A percentile compares a stretch with the other conserved stretches of the same genome.
These are phyloP conservation scores for Ascodesmis nigricans DNA, from an alignment of 495 filamentous ascomycete genomes.

Conservation along the genomic window DNA sequence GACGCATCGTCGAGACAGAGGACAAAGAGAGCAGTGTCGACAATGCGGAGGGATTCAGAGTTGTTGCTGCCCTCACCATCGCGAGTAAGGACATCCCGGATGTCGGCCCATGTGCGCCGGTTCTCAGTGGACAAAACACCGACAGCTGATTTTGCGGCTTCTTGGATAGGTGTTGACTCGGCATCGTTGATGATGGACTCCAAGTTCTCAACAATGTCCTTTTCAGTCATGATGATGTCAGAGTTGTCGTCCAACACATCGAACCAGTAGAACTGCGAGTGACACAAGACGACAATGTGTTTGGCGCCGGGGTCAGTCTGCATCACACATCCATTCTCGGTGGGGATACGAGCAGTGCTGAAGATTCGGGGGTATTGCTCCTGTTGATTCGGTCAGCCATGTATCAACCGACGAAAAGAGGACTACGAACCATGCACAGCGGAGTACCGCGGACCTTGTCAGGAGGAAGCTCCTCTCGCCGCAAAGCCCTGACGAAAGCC, in stretches of 20 bases:
- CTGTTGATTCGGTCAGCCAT: no score
- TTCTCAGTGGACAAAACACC: slow-evolving; percentile 94
- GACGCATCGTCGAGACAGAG: slow-evolving; percentile 84
- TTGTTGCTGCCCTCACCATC: slow-evolving; percentile 71
- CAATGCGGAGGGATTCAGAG: slow-evolving; percentile 77
- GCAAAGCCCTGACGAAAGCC: slow-evolving; percentile 79
- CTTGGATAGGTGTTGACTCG: slow-evolving; percentile 65
- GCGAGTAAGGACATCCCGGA: slow-evolving; percentile 71
- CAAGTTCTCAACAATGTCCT: slow-evolving; percentile 76
- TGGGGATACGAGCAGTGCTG: slow-evolving; percentile 83
- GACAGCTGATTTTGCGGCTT: slow-evolving; percentile 79
- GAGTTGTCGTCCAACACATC: slow-evolving; percentile 87
- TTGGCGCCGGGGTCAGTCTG: slow-evolving; percentile 73
- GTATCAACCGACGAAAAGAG: no score
- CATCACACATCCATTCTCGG: slow-evolving; percentile 87
- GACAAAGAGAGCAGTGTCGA: slow-evolving; percentile 83
- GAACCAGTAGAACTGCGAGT: slow-evolving; percentile 98
- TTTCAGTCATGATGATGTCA: slow-evolving; percentile 92
- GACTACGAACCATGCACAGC: slow-evolving; percentile 45
- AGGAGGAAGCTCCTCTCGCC: slow-evolving; percentile 79
- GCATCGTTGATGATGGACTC: slow-evolving; percentile 86
- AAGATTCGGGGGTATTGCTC: slow-evolving; percentile 94
- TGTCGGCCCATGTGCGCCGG: slow-evolving; percentile 78
- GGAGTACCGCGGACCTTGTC: slow-evolving; percentile 66
- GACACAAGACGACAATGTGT: slow-evolving; percentile 84